phyloP scores from a whole-genome alignment of 2,329 filamentous ascomycete species.

The Colletotrichum plurivorum region DNA sequence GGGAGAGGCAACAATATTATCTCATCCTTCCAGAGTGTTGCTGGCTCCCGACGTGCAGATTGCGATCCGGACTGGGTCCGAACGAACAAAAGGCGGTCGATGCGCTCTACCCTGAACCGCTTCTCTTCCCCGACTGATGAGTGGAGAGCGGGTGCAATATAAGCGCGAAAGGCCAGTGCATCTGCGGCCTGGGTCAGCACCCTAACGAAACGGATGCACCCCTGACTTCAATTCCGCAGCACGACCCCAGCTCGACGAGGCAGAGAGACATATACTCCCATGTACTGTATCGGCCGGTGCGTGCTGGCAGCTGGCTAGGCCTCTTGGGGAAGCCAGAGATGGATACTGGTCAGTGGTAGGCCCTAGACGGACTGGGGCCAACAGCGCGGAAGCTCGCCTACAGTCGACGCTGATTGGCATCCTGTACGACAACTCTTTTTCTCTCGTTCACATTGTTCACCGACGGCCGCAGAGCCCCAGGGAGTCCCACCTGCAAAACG shows the following conservation, averaged over 20 bases:
- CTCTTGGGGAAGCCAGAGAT: slow-evolving; percentile 4
- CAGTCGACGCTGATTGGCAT: slow-evolving; percentile 17
- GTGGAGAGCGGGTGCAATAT: slow-evolving; percentile 11
- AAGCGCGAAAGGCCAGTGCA: slow-evolving; percentile 26
- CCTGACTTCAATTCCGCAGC: slow-evolving; percentile 3
- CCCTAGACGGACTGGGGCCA: neutral
- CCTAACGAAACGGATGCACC: slow-evolving; percentile 12
- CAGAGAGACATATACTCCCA: slow-evolving; percentile 4
- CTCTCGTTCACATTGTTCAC: neutral
- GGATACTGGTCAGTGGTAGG: neutral
- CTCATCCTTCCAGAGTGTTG: neutral
- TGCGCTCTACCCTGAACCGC: neutral
- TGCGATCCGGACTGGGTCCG: neutral
- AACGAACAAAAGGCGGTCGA: neutral
- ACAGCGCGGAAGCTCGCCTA: slow-evolving; percentile 2
- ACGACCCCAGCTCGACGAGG: slow-evolving; percentile 9
- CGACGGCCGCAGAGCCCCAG: slow-evolving; percentile 32
- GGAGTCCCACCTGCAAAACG: slow-evolving; percentile 7
- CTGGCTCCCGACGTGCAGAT: slow-evolving; percentile 4
- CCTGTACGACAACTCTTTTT: neutral
- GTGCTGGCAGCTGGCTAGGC: slow-evolving; percentile 4
- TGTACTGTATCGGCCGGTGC: neutral
- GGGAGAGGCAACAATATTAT: neutral
- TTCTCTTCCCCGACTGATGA: neutral
- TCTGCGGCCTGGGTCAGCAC: slow-evolving; percentile 25